Conservation (phyloP, 495 filamentous ascomycete genomes). For the Alectoria sarmentosa region DNA sequence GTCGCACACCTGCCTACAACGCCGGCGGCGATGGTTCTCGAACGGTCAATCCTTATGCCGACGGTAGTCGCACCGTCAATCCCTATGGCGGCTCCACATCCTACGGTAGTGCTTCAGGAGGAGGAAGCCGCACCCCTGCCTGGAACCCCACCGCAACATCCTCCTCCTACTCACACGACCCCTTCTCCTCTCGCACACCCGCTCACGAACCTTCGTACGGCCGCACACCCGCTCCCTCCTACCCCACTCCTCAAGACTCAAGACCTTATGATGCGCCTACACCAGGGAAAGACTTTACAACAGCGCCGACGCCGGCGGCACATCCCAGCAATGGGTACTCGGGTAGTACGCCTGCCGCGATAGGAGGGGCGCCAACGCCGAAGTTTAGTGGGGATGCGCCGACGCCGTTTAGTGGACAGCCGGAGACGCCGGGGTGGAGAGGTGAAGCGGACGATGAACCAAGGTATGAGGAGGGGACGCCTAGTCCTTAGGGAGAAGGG, state of each 20-base stretch:
- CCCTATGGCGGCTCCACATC: slow-evolving; percentile 43
- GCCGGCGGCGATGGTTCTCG: slow-evolving; percentile 49
- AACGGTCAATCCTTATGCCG: slow-evolving; percentile 66
- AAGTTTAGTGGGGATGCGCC: slow-evolving; percentile 53
- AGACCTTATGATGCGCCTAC: slow-evolving; percentile 66
- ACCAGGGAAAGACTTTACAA: slow-evolving; percentile 56
- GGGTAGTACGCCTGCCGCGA: slow-evolving; percentile 61
- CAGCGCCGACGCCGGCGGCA: slow-evolving; percentile 41
- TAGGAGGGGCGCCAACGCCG: slow-evolving; percentile 72
- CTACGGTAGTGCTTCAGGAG: slow-evolving; percentile 32
- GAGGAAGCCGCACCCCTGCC: slow-evolving; percentile 41
- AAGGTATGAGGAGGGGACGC: slow-evolving; percentile 48
- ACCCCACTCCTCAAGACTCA: slow-evolving; percentile 50
- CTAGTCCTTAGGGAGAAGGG: slow-evolving; percentile 32
- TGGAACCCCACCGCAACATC: slow-evolving; percentile 39
- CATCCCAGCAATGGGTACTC: slow-evolving; percentile 24
- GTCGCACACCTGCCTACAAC: slow-evolving; percentile 62
- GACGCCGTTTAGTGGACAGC: slow-evolving; percentile 69
- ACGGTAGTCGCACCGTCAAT: slow-evolving; percentile 62
- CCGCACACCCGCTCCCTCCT: slow-evolving; percentile 54
- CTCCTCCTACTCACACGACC: slow-evolving; percentile 28
- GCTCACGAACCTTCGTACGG: slow-evolving; percentile 41
- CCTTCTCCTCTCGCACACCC: slow-evolving; percentile 45
- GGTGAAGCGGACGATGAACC: slow-evolving; percentile 48
- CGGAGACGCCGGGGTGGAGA: slow-evolving; percentile 54